phyloP scores from a whole-genome alignment of 495 filamentous ascomycete genomes.

The Aspergillus asperescens region DNA sequence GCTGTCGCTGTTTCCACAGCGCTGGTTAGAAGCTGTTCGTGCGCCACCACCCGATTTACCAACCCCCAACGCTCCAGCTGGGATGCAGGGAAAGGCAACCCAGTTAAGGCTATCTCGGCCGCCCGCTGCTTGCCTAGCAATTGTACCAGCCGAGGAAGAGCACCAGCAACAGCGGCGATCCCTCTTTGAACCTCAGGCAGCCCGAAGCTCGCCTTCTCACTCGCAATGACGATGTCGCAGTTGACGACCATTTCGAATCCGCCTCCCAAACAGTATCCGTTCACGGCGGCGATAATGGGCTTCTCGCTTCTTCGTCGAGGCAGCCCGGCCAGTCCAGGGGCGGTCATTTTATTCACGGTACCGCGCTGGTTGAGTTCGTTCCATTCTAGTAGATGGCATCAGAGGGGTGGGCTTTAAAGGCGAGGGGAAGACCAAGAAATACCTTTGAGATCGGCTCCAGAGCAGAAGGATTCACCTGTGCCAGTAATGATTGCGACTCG shows the following conservation, averaged over 20 bases:
- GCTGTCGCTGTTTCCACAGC: conserved; percentile 9
- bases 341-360: conserved; percentile 39
- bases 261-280: conserved; percentile 70
- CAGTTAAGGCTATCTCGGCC: conserved; percentile 64
- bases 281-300: conserved; percentile 69
- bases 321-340: conserved; percentile 50
- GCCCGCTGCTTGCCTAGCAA: conserved; percentile 63
- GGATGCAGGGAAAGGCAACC: conserved; percentile 49
- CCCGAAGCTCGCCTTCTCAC: conserved; percentile 48
- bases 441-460: conserved; percentile 51
- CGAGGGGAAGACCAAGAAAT: background rate
- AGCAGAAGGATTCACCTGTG: conserved; percentile 51
- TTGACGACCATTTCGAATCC: conserved; percentile 70
- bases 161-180: conserved; percentile 65
- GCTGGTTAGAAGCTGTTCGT: background rate
- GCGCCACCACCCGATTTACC: conserved; percentile 14
- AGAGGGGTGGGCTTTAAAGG: background rate
- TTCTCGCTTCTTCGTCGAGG: conserved; percentile 45
- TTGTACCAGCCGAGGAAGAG: conserved; percentile 65
- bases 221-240: conserved; percentile 63
- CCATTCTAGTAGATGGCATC: conserved; percentile 29
- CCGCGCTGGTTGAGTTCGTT: conserved; percentile 32
- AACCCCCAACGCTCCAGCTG: conserved; percentile 60
- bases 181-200: conserved; percentile 67
- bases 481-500: conserved; percentile 54